phyloP scores from a whole-genome alignment of 2,329 filamentous ascomycete species.

The Hypoxylon sp. region DNA sequence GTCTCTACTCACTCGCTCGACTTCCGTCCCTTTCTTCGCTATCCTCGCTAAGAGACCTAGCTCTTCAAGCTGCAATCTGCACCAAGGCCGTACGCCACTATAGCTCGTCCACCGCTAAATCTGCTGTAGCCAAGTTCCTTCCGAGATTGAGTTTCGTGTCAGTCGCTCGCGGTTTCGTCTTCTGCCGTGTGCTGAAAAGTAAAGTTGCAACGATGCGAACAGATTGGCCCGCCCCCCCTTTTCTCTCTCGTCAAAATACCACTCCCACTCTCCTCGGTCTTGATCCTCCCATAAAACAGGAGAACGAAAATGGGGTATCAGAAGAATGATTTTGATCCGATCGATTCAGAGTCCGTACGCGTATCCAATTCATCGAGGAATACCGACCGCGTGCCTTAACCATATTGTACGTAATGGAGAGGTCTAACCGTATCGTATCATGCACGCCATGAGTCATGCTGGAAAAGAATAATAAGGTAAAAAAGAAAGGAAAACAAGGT shows the following conservation, averaged over 20 bases:
- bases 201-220: constrained; percentile 25
- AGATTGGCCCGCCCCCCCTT: constrained; percentile 20
- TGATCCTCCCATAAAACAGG: constrained; percentile 39
- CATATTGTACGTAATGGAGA: constrained; percentile 47
- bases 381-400: constrained; percentile 21
- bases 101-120: constrained; percentile 12
- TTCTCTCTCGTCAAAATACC: constrained; percentile 39
- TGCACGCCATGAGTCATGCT: constrained; percentile 54
- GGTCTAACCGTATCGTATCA: constrained; percentile 50
- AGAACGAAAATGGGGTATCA: constrained; percentile 44
- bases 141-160: constrained; percentile 31
- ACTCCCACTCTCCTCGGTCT: constrained; percentile 38
- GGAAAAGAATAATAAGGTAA: constrained; percentile 42
- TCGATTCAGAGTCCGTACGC: constrained; percentile 37
- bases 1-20: constrained; percentile 30
- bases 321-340: constrained; percentile 46
- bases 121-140: constrained; percentile 29
- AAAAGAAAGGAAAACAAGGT: constrained; percentile 34
- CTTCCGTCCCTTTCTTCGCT: constrained; percentile 22
- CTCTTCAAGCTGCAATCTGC: constrained; percentile 13
- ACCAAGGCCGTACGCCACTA: constrained; percentile 5
- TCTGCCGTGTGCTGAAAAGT: constrained; percentile 17
- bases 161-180: constrained; percentile 39
- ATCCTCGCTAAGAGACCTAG: constrained; percentile 7
- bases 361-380: constrained; percentile 36